These are phyloP conservation scores for Aspergillus egyptiacus DNA, from an alignment of 495 filamentous ascomycete species.

Conservation along the genomic window DNA sequence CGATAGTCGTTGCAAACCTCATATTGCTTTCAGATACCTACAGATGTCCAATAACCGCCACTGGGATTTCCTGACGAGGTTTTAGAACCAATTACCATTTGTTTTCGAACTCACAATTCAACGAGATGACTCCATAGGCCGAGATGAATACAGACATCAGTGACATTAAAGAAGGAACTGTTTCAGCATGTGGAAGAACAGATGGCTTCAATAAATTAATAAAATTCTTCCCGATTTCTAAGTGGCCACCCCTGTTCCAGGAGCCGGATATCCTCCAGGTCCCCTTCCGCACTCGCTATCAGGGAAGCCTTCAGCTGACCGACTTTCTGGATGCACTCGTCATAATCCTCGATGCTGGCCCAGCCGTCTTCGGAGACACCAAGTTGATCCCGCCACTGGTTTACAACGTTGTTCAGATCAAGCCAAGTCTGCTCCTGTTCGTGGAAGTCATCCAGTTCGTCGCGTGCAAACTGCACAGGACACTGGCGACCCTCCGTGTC, in stretches of 20 bases:
- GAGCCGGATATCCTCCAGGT: constrained; percentile 12
- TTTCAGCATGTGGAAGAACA: too few species aligned
- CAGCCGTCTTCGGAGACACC: constrained; percentile 13
- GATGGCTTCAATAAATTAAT: too few species aligned
- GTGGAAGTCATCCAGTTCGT: constrained; percentile 1
- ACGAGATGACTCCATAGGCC: too few species aligned
- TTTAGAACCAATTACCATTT: too few species aligned
- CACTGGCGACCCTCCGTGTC: constrained; percentile 2
- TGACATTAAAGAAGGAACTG: too few species aligned
- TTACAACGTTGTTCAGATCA: constrained; percentile 12
- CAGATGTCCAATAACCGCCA: too few species aligned
- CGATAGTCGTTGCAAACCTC: too few species aligned
- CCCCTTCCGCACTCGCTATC: constrained; percentile 9
- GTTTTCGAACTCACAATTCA: too few species aligned
- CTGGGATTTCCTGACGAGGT: too few species aligned
- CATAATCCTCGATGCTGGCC: constrained; percentile 14
- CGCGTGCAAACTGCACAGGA: constrained; percentile 11
- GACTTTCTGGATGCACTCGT: constrained; percentile 7
- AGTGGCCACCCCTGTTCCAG: constrained; percentile 15
- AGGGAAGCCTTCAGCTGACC: constrained; percentile 13
- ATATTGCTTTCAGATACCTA: too few species aligned
- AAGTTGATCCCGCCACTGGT: constrained; percentile 14
- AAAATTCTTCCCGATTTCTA: constrained; percentile 9
- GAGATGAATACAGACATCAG: too few species aligned
- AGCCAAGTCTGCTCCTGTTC: constrained; percentile 14